These are phyloP conservation scores for Scedosporium apiospermum DNA, from an alignment of 2,329 filamentous ascomycete species.

Conservation along the genomic window DNA sequence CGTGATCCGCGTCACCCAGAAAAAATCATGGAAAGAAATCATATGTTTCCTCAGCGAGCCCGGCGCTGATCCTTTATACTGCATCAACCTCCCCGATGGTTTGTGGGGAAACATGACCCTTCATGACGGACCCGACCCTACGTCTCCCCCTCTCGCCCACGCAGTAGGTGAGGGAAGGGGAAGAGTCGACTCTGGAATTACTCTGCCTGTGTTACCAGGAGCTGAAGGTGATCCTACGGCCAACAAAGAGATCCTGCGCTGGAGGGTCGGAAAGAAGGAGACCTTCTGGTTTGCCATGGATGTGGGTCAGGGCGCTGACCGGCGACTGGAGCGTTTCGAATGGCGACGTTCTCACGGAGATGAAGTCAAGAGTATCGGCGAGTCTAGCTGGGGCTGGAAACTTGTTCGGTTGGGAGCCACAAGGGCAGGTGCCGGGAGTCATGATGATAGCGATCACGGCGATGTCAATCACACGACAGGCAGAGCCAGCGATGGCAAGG, in stretches of 20 bases:
- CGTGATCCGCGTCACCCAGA: neutral
- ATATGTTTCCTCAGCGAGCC: neutral
- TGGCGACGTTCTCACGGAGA: slow-evolving; percentile 2
- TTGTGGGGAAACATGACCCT: neutral
- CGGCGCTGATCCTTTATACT: neutral
- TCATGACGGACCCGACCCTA: neutral
- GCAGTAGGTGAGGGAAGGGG: neutral
- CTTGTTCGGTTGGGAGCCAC: neutral
- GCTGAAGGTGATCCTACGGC: neutral
- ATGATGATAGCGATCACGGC: neutral
- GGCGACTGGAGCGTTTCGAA: neutral
- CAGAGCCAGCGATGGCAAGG: neutral
- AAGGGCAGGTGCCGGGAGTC: neutral
- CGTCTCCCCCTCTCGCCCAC: neutral
- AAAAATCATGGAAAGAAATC: neutral
- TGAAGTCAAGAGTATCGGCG: neutral
- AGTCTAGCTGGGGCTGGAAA: slow-evolving; percentile 4
- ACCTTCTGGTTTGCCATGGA: slow-evolving; percentile 4
- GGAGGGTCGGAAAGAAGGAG: neutral
- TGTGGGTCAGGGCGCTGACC: neutral
- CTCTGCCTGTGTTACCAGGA: neutral
- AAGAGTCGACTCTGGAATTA: neutral
- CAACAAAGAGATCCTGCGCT: neutral
- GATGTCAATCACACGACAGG: neutral
- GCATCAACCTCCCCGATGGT: neutral